phyloP scores from a whole-genome alignment of 2,329 filamentous ascomycete genomes.

The Trichoderma endophyticum region DNA sequence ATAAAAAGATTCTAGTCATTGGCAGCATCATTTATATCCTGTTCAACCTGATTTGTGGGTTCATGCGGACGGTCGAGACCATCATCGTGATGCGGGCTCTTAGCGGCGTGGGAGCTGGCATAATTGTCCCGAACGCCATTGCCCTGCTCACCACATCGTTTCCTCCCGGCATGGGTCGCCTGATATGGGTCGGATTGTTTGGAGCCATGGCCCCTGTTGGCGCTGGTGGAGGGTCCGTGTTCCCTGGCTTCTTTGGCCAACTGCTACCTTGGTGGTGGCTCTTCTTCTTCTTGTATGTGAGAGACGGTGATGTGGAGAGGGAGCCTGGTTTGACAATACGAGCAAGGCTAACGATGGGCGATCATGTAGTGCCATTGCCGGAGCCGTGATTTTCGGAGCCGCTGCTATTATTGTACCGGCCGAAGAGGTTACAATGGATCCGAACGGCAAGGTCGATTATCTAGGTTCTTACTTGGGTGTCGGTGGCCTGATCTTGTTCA shows the following conservation, averaged over 20 bases:
- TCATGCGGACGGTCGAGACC: constrained; percentile 3
- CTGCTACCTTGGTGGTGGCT: constrained; percentile 15
- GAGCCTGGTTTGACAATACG: neutral
- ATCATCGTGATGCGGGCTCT: constrained; percentile 9
- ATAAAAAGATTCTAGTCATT: constrained; percentile 6
- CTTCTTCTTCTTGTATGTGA: constrained; percentile 13
- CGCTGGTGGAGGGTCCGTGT: neutral
- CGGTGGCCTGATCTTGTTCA: constrained; percentile 7
- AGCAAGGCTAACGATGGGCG: neutral
- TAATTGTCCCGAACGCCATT: constrained; percentile 12
- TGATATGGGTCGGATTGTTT: constrained; percentile 9
- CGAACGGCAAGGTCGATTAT: constrained; percentile 7
- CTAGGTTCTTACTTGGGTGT: constrained; percentile 3
- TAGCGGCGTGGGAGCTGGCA: constrained; percentile 8
- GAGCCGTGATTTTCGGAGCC: neutral
- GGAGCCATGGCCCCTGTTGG: constrained; percentile 10
- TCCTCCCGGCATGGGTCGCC: neutral
- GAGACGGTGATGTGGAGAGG: neutral
- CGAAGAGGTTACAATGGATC: constrained; percentile 9
- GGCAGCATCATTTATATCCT: neutral
- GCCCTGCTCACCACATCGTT: constrained; percentile 5
- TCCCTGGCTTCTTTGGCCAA: constrained; percentile 10
- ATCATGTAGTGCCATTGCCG: neutral
- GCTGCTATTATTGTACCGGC: neutral
- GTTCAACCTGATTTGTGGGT: neutral